Percentiles rank a stretch among this genome's conserved stretches.
Evolutionary conservation across 768 basidiomycete species (phyloP).

Genomic region (Naganishia antarctica): DNA sequence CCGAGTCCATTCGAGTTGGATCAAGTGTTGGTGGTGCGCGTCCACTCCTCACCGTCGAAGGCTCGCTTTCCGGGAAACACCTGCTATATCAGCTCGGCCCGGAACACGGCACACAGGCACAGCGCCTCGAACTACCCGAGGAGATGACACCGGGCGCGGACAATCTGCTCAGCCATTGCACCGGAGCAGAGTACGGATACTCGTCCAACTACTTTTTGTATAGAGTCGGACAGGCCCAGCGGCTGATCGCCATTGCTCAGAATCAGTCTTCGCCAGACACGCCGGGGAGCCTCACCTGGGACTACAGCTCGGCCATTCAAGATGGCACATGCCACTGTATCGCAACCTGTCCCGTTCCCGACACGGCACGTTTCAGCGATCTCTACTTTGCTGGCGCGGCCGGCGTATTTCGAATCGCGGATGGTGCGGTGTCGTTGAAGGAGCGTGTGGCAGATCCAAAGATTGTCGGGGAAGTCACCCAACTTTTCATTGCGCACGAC

Average conservation of each 20-base stretch:
- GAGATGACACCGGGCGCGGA: neutral
- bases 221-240: neutral
- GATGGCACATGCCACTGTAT: neutral
- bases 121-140: constrained; percentile 4
- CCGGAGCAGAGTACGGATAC: neutral
- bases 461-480: neutral
- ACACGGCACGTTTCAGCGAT: constrained; percentile 1
- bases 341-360: constrained; percentile 1
- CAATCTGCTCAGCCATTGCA: neutral
- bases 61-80: neutral
- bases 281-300: neutral
- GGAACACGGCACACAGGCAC: neutral
- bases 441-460: neutral
- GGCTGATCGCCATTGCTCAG: neutral
- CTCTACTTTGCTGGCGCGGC: constrained; percentile 3
- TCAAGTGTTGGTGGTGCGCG: constrained; percentile 5
- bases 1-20: neutral
- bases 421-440: neutral
- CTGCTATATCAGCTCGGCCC: neutral
- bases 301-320: neutral
- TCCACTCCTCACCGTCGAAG: neutral
- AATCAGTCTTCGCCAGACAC: neutral
- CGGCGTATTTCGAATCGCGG: neutral
- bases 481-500: neutral
- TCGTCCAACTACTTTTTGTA: constrained; percentile 5